Evolutionary conservation across 2,329 filamentous ascomycete species (phyloP), one percentile per base, ranked within the genome.

Genomic region (Bisporella sp.): DNA sequence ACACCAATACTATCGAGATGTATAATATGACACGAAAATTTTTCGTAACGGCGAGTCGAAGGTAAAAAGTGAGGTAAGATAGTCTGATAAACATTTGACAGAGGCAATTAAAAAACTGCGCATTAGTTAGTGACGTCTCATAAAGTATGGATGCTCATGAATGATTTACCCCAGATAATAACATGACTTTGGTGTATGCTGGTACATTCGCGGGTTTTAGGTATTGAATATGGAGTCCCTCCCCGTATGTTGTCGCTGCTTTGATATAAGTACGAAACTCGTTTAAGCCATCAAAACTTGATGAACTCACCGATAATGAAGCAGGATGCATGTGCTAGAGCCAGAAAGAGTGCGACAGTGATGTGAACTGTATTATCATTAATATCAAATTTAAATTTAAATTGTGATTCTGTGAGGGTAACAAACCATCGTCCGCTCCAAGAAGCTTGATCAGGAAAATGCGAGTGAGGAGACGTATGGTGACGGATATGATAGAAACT

Each of bases 61-160:
- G 45, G 45, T 46, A 46, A 33, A 46, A 29, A 8, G 45, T 21
- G 30, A 46, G 45, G 45, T 46, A 46, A 46, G 45, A 46, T 33
- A 46, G 31, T 29, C 39, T 46, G 45, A 46, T 29, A 39, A 46
- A 46, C 45, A 46, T 46, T 32, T 46, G 45, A 37, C 45, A 35
- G 21, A 37, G n/a, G 28, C 11, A 7, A 37, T 46, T 35, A 28
- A 46, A 46, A 11, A 37, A 39, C 45, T 46, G 45, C 45, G 13
- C 29, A 32, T 28, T 46, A n/a, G 45, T 46, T 37, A 46, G 45
- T 28, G 11, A 13, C 11, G 30, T 12, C 30, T 21, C 21, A 11
- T 37, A 28, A 12, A 11, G 39, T 12, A 32, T 35, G 28, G n/a
- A 35, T 46, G 39, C 31, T 11, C 31, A 21, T 39, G 31, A 29